Conservation (phyloP, 148 eudicot genomes). For the Rhododendron griersonianum region DNA sequence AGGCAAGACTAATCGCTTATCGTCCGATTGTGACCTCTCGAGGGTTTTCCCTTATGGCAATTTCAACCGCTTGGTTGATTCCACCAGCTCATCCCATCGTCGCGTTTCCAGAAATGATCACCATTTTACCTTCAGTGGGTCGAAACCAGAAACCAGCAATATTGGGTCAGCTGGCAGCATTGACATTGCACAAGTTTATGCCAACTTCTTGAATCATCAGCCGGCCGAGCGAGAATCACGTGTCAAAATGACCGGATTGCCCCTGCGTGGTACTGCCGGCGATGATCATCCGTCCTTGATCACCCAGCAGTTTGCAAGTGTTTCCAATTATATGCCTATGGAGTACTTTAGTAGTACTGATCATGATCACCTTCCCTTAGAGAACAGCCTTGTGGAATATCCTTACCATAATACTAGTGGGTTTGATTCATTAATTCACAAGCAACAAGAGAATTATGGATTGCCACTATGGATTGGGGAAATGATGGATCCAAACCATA, state of each 20-base stretch:
- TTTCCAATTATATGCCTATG: background rate
- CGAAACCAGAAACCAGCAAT: background rate
- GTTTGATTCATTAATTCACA: background rate
- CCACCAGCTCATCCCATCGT: background rate
- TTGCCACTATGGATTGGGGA: constrained; percentile 38
- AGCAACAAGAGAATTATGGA: constrained; percentile 6
- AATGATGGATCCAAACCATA: background rate
- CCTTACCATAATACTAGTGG: background rate
- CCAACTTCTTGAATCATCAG: constrained; percentile 29
- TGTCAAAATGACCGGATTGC: background rate
- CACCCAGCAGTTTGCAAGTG: background rate
- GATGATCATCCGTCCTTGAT: background rate
- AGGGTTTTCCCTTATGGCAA: background rate
- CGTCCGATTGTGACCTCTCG: background rate
- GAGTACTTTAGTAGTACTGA: background rate
- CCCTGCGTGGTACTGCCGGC: background rate
- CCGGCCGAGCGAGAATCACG: background rate
- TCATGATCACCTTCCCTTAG: background rate
- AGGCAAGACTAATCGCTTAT: background rate
- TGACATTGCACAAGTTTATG: constrained; percentile 35
- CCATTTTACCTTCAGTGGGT: background rate
- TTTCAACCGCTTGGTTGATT: background rate
- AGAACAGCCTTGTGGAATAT: background rate
- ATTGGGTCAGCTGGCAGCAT: constrained; percentile 3
- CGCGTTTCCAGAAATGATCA: background rate